Base-by-base conservation (phyloP, 305 asterid genomes). In the Vinca major region DNA sequence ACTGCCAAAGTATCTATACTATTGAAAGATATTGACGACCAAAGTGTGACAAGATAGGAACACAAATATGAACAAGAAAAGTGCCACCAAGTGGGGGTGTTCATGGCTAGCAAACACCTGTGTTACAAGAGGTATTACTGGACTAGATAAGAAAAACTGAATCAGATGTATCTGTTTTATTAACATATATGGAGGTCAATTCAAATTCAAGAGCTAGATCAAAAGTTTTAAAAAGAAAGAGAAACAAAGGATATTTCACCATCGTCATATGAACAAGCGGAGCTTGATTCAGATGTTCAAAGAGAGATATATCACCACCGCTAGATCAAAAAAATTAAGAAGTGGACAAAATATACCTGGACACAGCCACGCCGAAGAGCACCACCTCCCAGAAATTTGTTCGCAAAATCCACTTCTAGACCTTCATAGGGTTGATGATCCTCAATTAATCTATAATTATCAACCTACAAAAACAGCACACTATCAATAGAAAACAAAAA, bases 331-430 rank as follows among this genome's bases (percentile, higher is more conserved):
- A 63, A 6, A 5, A 10, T 36, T 58, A 43, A 26, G 37, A 57
- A 55, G 5, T 45, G 14, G 2, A 26, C 8, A 56, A 60, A 57
- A 67, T 41, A 54, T 50, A 78, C 85, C 85, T 92, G 98, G 53
- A 92, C 89, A 78, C 97, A 90, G 65, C 98, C 98, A 47, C 80
- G 72, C 60, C 60, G 11, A n/a, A 92, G 95, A 69, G 91, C 94
- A 63, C 98, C 98, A 74, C 98, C 98, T 60, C 98, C 98, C 33
- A 92, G 71, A 79, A 72, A 84, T 78, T 81, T 85, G 77, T 90
- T 92, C 45, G 98, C 98, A 65, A 92, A 90, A 80, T 90, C 98
- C 49, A 88, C 95, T 81, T 90, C 97, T 67, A 92, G 81, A 73
- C 87, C 91, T 73, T 87, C 95, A 37, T 36, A 58, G 52, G 26